These are phyloP conservation scores for Silene uniflora DNA, from an alignment of 148 eudicot genomes.

Conservation along the genomic window DNA sequence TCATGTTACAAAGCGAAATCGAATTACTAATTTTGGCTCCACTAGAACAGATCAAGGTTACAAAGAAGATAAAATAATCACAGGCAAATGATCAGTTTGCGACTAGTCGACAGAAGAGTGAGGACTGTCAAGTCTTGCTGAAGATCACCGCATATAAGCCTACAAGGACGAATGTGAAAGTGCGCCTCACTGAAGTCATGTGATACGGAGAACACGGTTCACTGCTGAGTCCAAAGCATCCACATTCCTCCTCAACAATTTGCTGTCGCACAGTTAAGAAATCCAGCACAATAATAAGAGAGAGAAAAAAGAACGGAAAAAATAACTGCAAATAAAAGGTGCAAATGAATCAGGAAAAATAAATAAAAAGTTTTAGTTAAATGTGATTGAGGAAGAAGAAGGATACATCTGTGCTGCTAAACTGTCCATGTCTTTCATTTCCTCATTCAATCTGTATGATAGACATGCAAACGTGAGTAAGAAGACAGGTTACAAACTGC, in stretches of 20 bases:
- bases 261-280: constrained; percentile 54
- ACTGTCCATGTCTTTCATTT: constrained; percentile 72
- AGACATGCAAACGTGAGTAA: not conserved
- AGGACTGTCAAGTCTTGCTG: too few relatives aligned
- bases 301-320: too few relatives aligned
- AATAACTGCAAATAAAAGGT: not conserved
- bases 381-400: constrained; percentile 18
- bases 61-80: not conserved
- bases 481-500: not conserved
- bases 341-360: not conserved
- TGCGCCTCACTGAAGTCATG: constrained; percentile 29
- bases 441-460: constrained; percentile 73
- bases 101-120: too few relatives aligned
- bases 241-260: constrained; percentile 58
- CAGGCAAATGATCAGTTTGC: not conserved
- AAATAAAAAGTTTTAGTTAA: not conserved
- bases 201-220: constrained; percentile 52
- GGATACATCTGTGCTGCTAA: constrained; percentile 86
- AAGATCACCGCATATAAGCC: not conserved
- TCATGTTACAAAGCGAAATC: not conserved
- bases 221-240: constrained; percentile 73
- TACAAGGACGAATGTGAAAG: not conserved
- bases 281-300: not conserved
- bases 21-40: not conserved
- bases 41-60: not conserved